These are phyloP conservation scores for Casuarina cunninghamiana DNA, from an alignment of 306 rosid genomes.

Conservation along the genomic window DNA sequence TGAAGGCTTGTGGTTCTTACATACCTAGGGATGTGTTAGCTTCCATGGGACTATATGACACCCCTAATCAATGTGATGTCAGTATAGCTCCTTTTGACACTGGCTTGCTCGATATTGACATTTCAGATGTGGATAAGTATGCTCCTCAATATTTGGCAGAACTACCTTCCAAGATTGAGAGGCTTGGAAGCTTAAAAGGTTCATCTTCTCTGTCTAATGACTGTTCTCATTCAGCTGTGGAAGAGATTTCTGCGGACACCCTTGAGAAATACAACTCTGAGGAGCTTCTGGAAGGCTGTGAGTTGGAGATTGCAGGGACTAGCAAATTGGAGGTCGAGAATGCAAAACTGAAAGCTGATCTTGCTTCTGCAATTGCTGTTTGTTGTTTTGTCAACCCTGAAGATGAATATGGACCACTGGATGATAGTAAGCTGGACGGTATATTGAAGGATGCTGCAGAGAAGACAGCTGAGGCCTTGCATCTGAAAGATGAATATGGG, in stretches of 20 bases:
- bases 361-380: slow-evolving; percentile 82
- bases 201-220: slow-evolving; percentile 53
- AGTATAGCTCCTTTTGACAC: slow-evolving; percentile 87
- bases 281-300: slow-evolving; percentile 70
- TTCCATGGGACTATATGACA: slow-evolving; percentile 85
- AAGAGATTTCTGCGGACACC: slow-evolving; percentile 45
- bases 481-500: slow-evolving; percentile 80
- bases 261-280: slow-evolving; percentile 56
- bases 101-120: slow-evolving; percentile 81
- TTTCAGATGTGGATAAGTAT: slow-evolving; percentile 74
- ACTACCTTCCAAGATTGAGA: slow-evolving; percentile 62
- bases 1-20: slow-evolving; percentile 57
- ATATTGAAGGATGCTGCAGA: slow-evolving; percentile 70
- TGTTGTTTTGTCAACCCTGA: slow-evolving; percentile 73
- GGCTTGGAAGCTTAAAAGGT: slow-evolving; percentile 54
- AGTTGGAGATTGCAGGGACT: slow-evolving; percentile 92
- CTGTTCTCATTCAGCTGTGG: slow-evolving; percentile 55
- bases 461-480: slow-evolving; percentile 93
- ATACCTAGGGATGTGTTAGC: slow-evolving; percentile 81
- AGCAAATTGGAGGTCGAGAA: slow-evolving; percentile 95
- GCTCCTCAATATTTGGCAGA: slow-evolving; percentile 83
- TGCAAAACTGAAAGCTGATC: slow-evolving; percentile 98
- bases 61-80: slow-evolving; percentile 91
- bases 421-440: slow-evolving; percentile 62
- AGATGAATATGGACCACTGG: slow-evolving; percentile 59